These are phyloP conservation scores for Rugonectria rugulosa DNA, from an alignment of 2,329 filamentous ascomycete species.

Conservation along the genomic window DNA sequence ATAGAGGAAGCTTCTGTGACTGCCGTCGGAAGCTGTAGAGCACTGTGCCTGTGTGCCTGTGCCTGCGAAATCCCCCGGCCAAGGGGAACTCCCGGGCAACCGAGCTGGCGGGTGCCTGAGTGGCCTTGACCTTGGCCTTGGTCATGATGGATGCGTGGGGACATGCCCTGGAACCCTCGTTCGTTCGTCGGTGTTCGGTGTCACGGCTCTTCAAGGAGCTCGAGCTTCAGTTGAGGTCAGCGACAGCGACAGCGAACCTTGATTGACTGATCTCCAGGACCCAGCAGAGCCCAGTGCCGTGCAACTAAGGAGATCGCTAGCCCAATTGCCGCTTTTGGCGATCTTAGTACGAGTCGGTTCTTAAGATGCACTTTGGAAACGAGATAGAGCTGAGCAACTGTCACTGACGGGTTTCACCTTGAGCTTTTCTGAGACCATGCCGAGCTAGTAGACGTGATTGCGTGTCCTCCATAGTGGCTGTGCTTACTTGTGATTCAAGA, in stretches of 20 bases:
- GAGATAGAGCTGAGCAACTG: slow-evolving; percentile 17
- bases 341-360: too few species aligned
- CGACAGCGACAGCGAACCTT: neutral
- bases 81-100: slow-evolving; percentile 32
- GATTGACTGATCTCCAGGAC: neutral
- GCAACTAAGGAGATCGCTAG: slow-evolving; percentile 7
- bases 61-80: slow-evolving; percentile 27
- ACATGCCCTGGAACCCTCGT: neutral
- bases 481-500: neutral
- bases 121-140: slow-evolving; percentile 6
- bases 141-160: neutral
- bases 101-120: slow-evolving; percentile 34
- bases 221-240: slow-evolving; percentile 13
- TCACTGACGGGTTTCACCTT: slow-evolving; percentile 8
- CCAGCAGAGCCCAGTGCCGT: slow-evolving; percentile 16
- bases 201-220: slow-evolving; percentile 17
- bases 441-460: neutral
- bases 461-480: slow-evolving; percentile 10
- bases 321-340: slow-evolving; percentile 21
- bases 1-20: neutral
- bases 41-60: neutral
- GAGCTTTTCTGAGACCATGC: neutral
- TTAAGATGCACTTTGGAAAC: too few species aligned
- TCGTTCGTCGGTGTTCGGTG: slow-evolving; percentile 14
- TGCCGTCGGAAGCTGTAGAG: slow-evolving; percentile 9